Evolutionary conservation across 140 eudicot species (phyloP).

Genomic region (Oenanthe javanica): DNA sequence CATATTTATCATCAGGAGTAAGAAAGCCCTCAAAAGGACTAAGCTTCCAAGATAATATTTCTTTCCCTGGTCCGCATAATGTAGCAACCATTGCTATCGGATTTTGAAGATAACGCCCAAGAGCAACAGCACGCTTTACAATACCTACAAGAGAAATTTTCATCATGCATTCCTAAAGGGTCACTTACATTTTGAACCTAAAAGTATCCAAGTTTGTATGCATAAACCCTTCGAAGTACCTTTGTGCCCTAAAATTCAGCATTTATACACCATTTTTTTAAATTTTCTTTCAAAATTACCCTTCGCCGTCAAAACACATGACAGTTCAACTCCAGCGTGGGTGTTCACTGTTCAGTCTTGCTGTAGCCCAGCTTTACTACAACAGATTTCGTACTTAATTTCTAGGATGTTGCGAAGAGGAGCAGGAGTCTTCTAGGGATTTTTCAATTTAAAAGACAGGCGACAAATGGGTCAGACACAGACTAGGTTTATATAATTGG

Average conservation of each 20-base stretch:
- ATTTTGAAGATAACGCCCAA: slow-evolving; percentile 92
- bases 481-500: background rate
- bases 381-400: background rate
- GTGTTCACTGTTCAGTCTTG: background rate
- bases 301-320: background rate
- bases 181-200: background rate
- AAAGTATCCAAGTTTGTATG: background rate
- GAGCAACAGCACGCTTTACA: slow-evolving; percentile 91
- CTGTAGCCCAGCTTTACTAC: background rate
- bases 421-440: too few relatives aligned
- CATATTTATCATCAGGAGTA: slow-evolving; percentile 88
- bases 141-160: slow-evolving; percentile 39
- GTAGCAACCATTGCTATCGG: slow-evolving; percentile 93
- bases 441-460: background rate
- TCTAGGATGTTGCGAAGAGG: background rate
- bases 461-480: background rate
- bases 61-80: slow-evolving; percentile 82
- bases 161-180: background rate
- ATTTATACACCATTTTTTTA: background rate
- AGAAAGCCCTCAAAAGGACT: slow-evolving; percentile 68
- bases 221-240: background rate
- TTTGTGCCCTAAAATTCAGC: background rate
- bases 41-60: slow-evolving; percentile 90
- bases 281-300: background rate
- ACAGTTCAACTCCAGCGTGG: background rate